Conservation (phyloP, 106 monocot genomes). For the Agapanthus africanus region DNA sequence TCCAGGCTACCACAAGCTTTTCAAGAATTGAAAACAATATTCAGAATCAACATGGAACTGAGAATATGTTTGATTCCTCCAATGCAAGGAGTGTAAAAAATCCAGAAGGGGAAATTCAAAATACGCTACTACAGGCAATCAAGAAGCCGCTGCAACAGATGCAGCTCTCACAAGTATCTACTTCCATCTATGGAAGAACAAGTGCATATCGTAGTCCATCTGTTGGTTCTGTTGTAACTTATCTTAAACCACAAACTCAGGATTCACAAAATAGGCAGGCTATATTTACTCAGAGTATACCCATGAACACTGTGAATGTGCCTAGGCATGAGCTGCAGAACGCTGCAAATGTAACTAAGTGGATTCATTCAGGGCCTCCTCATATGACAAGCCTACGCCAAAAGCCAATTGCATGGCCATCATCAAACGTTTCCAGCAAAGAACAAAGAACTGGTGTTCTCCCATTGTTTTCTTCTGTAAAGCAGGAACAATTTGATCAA, state of each 20-base stretch:
- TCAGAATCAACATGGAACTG: slow-evolving; percentile 12
- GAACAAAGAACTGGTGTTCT: background rate
- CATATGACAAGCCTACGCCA: slow-evolving; percentile 12
- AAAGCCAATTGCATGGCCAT: slow-evolving; percentile 18
- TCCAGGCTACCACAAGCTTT: slow-evolving; percentile 14
- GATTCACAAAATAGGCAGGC: slow-evolving; percentile 20
- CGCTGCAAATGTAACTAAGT: slow-evolving; percentile 17
- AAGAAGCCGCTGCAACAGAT: slow-evolving; percentile 17
- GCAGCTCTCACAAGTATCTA: slow-evolving; percentile 13
- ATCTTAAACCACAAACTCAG: slow-evolving; percentile 15
- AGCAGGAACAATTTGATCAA: slow-evolving; percentile 9
- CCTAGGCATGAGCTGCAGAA: slow-evolving; percentile 15
- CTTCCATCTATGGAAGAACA: slow-evolving; percentile 25
- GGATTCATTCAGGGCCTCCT: slow-evolving; percentile 15
- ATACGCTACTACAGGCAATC: slow-evolving; percentile 11
- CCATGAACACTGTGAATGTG: slow-evolving; percentile 17
- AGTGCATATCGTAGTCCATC: slow-evolving; percentile 16
- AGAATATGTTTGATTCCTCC: slow-evolving; percentile 15
- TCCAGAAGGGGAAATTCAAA: slow-evolving; percentile 14
- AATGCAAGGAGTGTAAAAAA: slow-evolving; percentile 7
- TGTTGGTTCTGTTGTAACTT: background rate
- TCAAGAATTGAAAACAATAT: slow-evolving; percentile 4
- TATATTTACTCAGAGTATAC: slow-evolving; percentile 18
- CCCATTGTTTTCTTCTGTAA: background rate
- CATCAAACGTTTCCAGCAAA: slow-evolving; percentile 7